Evolutionary conservation across 805 yeast genomes (phyloP), one percentile per base, ranked within the genome.

Genomic region (Starmera caribaea): DNA sequence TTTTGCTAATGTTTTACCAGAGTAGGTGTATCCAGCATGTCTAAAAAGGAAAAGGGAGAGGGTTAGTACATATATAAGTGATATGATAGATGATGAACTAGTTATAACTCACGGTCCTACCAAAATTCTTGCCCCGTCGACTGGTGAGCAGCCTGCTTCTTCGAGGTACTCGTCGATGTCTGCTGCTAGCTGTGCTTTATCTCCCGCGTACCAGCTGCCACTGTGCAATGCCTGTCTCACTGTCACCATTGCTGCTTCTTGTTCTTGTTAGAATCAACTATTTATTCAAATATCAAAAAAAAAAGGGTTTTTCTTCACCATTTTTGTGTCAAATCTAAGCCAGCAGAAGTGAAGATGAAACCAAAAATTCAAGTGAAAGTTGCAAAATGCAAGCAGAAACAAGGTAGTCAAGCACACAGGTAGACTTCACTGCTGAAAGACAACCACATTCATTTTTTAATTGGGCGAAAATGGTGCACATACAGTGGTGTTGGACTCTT

Each of bases 11-110:
- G 85, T 75, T 7, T 65, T 60, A 0, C 96, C 96, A 32, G 94
- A 81, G 55, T 81, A 92, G 5, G 81, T 54, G 54, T 81, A 88
- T 0, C 98, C 98, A 8, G 98, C 98, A 59, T 92, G 98, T 1
- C 77, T 73, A 13, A 52, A 46, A 13, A 51, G n/a, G n/a, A n/a
- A n/a, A n/a, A n/a, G n/a, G n/a, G n/a, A n/a, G n/a, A 70, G 51
- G 9, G 71, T 51, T 12, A 17, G 15, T n/a, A n/a, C n/a, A n/a
- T n/a, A n/a, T n/a, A n/a, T n/a, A n/a, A n/a, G n/a, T n/a, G n/a
- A n/a, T n/a, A n/a, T n/a, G n/a, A n/a, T n/a, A n/a, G n/a, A n/a
- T n/a, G n/a, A n/a, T n/a, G n/a, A 13, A 30, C 4, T 14, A 12
- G 8, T n/a, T 24, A 10, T 30, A 16, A 57, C 66, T 41, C 42